Evolutionary conservation across 2,329 filamentous ascomycete species (phyloP).

Genomic region (Apiospora phragmitis): DNA sequence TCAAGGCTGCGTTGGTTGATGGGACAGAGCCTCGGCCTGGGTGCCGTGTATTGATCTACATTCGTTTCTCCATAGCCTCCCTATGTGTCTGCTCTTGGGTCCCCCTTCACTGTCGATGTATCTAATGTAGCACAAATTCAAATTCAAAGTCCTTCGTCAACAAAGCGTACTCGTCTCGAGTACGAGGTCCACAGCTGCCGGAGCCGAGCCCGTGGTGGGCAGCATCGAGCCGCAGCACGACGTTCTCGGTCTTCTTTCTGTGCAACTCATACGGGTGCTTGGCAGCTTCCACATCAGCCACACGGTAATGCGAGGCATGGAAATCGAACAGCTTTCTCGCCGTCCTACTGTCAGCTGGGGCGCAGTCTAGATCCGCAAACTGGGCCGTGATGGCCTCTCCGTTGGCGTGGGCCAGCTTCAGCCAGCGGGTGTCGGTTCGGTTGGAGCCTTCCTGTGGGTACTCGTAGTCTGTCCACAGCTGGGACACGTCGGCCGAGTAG

Average conservation of each 20-base stretch:
- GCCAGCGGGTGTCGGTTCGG: conserved; percentile 62
- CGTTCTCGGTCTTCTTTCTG: conserved; percentile 51
- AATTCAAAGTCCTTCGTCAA: conserved; percentile 41
- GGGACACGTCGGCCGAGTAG: conserved; percentile 45
- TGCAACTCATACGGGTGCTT: conserved; percentile 64
- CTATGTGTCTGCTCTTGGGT: neutral
- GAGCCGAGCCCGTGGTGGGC: conserved; percentile 64
- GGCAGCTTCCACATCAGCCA: conserved; percentile 54
- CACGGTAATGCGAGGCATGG: conserved; percentile 54
- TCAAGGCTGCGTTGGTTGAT: no score
- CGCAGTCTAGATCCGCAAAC: conserved; percentile 23
- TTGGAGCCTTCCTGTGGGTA: conserved; percentile 69
- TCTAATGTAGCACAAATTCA: conserved; percentile 41
- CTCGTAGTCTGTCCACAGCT: conserved; percentile 64
- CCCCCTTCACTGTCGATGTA: neutral
- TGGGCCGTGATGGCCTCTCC: conserved; percentile 28
- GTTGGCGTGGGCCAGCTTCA: conserved; percentile 39
- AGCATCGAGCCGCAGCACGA: conserved; percentile 59
- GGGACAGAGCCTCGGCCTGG: neutral
- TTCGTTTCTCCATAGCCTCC: neutral
- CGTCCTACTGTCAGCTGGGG: conserved; percentile 32
- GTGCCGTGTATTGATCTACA: neutral
- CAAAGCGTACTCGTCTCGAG: conserved; percentile 48
- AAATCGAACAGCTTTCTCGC: conserved; percentile 50
- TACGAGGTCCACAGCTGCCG: conserved; percentile 61